phyloP scores from a whole-genome alignment of 345 rosid species.

The Lagerstroemia speciosa region DNA sequence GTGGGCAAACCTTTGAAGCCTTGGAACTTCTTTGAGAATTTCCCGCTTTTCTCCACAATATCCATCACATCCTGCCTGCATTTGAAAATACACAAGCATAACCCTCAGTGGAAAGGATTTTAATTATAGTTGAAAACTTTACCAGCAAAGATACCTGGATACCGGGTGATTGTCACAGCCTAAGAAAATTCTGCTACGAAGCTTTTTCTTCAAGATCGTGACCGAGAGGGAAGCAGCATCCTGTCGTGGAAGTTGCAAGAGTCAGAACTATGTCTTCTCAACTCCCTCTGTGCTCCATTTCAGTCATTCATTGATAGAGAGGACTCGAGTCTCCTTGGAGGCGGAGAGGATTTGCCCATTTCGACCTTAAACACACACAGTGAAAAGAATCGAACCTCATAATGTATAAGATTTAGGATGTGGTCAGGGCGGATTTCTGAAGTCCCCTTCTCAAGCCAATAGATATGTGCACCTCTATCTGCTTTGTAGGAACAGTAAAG shows the following conservation, averaged over 20 bases:
- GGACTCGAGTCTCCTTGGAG: not conserved
- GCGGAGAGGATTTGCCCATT: not conserved
- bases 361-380: not conserved
- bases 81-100: not conserved
- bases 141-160: conserved; percentile 45
- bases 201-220: conserved; percentile 71
- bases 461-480: conserved; percentile 84
- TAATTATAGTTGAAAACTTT: not conserved
- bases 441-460: conserved; percentile 74
- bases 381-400: conserved; percentile 47
- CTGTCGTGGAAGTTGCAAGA: conserved; percentile 22
- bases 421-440: conserved; percentile 76
- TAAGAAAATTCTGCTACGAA: conserved; percentile 57
- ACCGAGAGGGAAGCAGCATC: conserved; percentile 89
- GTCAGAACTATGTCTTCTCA: not conserved
- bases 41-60: conserved; percentile 64
- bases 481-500: conserved; percentile 63
- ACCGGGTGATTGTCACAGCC: conserved; percentile 96
- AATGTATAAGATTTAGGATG: conserved; percentile 86
- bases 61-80: conserved; percentile 93
- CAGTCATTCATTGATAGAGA: not conserved
- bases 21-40: conserved; percentile 54
- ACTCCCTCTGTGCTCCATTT: not conserved
- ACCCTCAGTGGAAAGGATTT: not conserved
- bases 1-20: conserved; percentile 55